These are phyloP conservation scores for Wickerhamiella cacticola DNA, from an alignment of 805 yeast genomes.

Conservation along the genomic window DNA sequence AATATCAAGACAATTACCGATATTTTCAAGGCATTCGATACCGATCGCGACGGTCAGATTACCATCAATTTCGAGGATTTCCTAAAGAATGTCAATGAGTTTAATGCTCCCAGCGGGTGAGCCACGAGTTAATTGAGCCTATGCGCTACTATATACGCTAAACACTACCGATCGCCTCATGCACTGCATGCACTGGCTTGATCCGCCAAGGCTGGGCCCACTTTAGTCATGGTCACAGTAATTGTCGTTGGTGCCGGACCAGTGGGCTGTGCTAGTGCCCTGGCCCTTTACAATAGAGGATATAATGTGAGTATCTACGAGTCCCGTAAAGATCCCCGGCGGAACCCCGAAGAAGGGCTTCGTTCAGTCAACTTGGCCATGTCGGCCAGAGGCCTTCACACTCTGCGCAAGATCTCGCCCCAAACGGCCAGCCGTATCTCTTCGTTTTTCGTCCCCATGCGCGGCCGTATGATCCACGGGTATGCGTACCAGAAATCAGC, in stretches of 20 bases:
- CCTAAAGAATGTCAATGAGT: slow-evolving; percentile 16
- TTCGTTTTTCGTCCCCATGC: slow-evolving; percentile 64
- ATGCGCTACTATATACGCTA: background rate
- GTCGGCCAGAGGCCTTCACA: slow-evolving; percentile 69
- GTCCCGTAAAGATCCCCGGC: slow-evolving; percentile 56
- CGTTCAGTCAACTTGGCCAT: slow-evolving; percentile 76
- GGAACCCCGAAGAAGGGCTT: slow-evolving; percentile 20
- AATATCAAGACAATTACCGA: slow-evolving; percentile 68
- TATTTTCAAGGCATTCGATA: slow-evolving; percentile 63
- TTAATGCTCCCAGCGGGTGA: slow-evolving; percentile 7
- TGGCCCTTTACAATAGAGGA: slow-evolving; percentile 67
- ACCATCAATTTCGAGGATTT: slow-evolving; percentile 32
- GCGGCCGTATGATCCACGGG: slow-evolving; percentile 83
- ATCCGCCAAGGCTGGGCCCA: no score
- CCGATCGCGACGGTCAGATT: slow-evolving; percentile 51
- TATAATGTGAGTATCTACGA: slow-evolving; percentile 63
- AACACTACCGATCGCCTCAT: no score
- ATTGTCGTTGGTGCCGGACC: slow-evolving; percentile 74
- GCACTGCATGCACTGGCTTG: no score
- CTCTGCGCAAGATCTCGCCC: slow-evolving; percentile 50
- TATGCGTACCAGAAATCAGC: slow-evolving; percentile 56
- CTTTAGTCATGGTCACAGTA: slow-evolving; percentile 12
- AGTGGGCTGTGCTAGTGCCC: slow-evolving; percentile 74
- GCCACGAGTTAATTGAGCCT: background rate
- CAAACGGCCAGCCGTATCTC: slow-evolving; percentile 46